Evolutionary conservation across 441 rosid species (phyloP), one percentile per base, ranked within the genome.

Genomic region (Manihot esculenta): DNA sequence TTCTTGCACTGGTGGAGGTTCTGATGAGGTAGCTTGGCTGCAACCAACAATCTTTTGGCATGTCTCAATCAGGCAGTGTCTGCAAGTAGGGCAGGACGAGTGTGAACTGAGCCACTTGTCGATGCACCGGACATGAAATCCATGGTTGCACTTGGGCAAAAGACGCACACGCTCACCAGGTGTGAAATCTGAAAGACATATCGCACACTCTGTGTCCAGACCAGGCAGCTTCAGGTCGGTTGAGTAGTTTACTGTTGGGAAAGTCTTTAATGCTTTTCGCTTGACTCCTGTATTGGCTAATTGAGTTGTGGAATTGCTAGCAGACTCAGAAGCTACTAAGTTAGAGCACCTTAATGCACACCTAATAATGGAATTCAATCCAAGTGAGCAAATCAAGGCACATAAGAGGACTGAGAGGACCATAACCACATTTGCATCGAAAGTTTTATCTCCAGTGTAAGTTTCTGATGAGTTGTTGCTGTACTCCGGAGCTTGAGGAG

Each of bases 71-170:
- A 89, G 87, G 78, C 95, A 87, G 83, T 85, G 85, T 71, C 97
- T 77, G 75, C 97, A 92, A 7, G 87, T 92, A 0, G 97, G 97
- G 77, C 97, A 92, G 24, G 96, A 87, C 7, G 97, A 84, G 78
- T 89, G 97, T 5, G 91, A 76, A 58, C 89, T 82, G 0, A 92
- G 84, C 96, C 97, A 92, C 80, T 84, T 92, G 81, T 92, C 96
- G 26, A 92, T 86, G 78, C 97, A 92, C 41, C 76, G 73, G 63
- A 84, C 85, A 51, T 88, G 96, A 78, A 88, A 92, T 13, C 94
- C 89, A 64, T 92, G 97, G 85, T 88, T 81, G 80, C 97, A 89
- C 69, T 84, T 86, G 0, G 97, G 96, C 15, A 89, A 80, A 20
- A 92, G 84, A 56, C 93, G 83, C 45, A 92, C 84, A 17, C 74